Percentiles rank a stretch among this genome's conserved stretches.
Evolutionary conservation across 257 asterid genomes (phyloP).

Genomic region (Penstemon davidsonii): DNA sequence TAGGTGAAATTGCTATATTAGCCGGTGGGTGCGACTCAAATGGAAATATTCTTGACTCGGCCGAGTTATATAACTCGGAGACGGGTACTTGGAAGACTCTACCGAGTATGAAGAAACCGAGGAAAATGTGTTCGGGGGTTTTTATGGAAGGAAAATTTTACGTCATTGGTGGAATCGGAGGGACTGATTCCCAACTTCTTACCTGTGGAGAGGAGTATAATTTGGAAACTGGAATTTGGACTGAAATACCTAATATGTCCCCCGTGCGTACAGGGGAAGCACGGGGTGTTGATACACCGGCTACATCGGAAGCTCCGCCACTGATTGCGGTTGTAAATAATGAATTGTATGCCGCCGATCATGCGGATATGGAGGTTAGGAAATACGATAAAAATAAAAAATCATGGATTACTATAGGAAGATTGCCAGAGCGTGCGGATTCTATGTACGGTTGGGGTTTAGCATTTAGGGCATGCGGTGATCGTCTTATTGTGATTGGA

Average conservation of each 20-base stretch:
- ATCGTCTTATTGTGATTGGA: slow-evolving; percentile 71
- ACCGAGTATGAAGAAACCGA: slow-evolving; percentile 67
- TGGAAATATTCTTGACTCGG: slow-evolving; percentile 61
- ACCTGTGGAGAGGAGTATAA: slow-evolving; percentile 78
- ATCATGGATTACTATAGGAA: slow-evolving; percentile 59
- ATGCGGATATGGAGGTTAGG: slow-evolving; percentile 60
- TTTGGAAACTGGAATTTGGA: slow-evolving; percentile 56
- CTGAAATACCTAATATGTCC: slow-evolving; percentile 65
- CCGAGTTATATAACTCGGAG: slow-evolving; percentile 67
- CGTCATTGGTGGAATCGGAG: slow-evolving; percentile 77
- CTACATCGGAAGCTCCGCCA: slow-evolving; percentile 76
- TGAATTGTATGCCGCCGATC: slow-evolving; percentile 73
- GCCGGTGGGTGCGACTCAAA: slow-evolving; percentile 79
- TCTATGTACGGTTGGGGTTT: slow-evolving; percentile 90
- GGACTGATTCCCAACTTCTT: slow-evolving; percentile 41
- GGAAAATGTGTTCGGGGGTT: slow-evolving; percentile 82
- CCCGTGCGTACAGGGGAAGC: slow-evolving; percentile 44
- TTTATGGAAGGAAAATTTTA: slow-evolving; percentile 80
- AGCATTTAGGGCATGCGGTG: slow-evolving; percentile 90
- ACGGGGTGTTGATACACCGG: slow-evolving; percentile 41
- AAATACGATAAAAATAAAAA: slow-evolving; percentile 52
- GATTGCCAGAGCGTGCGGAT: slow-evolving; percentile 65
- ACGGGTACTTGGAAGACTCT: slow-evolving; percentile 56
- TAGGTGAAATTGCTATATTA: slow-evolving; percentile 68
- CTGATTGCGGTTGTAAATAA: slow-evolving; percentile 81